Percentiles rank a stretch among this genome's conserved stretches.
phyloP scores from a whole-genome alignment of 306 rosid species.

The Inga laurina region DNA sequence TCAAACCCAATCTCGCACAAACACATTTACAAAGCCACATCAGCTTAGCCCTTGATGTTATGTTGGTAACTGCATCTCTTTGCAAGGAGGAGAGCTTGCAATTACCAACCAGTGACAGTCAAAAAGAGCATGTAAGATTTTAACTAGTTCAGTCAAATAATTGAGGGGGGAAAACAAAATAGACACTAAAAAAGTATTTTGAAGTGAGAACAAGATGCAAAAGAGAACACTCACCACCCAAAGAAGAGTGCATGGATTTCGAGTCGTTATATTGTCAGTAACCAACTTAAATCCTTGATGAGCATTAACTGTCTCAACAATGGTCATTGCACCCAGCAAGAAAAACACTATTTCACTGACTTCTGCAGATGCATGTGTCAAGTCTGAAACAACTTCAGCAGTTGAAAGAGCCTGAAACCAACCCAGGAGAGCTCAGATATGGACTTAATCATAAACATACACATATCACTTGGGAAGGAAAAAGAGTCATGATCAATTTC shows the following conservation, averaged over 20 bases:
- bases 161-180: background rate
- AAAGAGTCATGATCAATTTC: constrained; percentile 14
- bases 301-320: constrained; percentile 87
- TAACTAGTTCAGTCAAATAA: background rate
- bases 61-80: background rate
- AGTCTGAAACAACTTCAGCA: constrained; percentile 81
- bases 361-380: constrained; percentile 84
- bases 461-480: background rate
- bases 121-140: background rate
- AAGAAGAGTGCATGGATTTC: constrained; percentile 85
- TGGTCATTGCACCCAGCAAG: constrained; percentile 97
- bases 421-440: constrained; percentile 16
- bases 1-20: background rate
- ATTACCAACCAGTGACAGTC: constrained; percentile 1
- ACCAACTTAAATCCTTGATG: constrained; percentile 99
- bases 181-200: constrained; percentile 10
- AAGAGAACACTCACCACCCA: constrained; percentile 84
- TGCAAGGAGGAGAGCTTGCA: constrained; percentile 4
- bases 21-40: constrained; percentile 10
- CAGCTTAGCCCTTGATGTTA: background rate
- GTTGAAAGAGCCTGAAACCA: constrained; percentile 85
- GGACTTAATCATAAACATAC: background rate
- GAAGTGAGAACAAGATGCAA: constrained; percentile 20
- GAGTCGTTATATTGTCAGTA: constrained; percentile 88
- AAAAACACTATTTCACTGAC: constrained; percentile 95